phyloP scores from a whole-genome alignment of 2,329 filamentous ascomycete species.

The Talaromyces funiculosus region DNA sequence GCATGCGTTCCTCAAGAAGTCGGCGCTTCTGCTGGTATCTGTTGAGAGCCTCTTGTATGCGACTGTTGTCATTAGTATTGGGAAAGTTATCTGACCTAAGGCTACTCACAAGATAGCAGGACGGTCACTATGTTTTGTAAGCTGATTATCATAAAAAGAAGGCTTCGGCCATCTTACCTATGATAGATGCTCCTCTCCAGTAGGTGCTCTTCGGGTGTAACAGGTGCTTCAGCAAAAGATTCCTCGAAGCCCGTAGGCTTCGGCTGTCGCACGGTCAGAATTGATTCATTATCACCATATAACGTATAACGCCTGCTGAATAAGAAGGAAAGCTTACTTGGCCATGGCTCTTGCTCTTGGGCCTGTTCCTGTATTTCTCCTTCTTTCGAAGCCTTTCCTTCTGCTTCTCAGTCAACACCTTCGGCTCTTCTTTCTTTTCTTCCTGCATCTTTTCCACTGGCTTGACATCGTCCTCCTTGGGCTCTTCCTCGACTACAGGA shows the following conservation, averaged over 20 bases:
- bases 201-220: constrained; percentile 63
- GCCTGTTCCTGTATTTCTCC: constrained; percentile 6
- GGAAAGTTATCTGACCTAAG: neutral
- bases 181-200: constrained; percentile 67
- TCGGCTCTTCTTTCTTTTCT: neutral
- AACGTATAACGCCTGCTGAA: neutral
- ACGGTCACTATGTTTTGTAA: constrained; percentile 20
- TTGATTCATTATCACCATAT: too few relatives aligned
- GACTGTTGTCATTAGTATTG: constrained; percentile 42
- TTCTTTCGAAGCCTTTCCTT: constrained; percentile 6
- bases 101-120: constrained; percentile 54
- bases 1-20: constrained; percentile 56
- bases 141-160: neutral
- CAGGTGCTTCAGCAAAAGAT: constrained; percentile 71
- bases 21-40: constrained; percentile 74
- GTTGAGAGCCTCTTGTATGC: constrained; percentile 79
- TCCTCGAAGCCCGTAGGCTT: constrained; percentile 69
- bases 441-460: neutral
- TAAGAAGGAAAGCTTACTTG: constrained; percentile 1
- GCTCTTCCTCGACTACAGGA: neutral
- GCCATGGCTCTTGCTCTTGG: constrained; percentile 13
- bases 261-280: constrained; percentile 23
- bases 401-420: constrained; percentile 4
- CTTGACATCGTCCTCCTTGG: neutral
- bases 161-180: constrained; percentile 43